phyloP scores from a whole-genome alignment of 1,139 yeast genomes.

The Candida smagusa region DNA sequence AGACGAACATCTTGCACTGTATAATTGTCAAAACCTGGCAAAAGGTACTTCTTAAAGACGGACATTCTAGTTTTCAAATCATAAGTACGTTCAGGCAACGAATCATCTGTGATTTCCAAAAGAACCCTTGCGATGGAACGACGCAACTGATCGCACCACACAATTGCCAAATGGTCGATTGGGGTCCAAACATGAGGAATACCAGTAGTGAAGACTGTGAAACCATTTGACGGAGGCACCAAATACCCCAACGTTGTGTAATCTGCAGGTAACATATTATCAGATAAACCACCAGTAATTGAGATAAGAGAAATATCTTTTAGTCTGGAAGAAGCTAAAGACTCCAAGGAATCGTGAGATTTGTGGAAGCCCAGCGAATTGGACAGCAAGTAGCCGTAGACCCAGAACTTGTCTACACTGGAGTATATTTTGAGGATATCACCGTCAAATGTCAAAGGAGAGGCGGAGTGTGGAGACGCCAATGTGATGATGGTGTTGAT shows the following conservation, averaged over 20 bases:
- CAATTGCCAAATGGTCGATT: conserved; percentile 91
- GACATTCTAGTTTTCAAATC: conserved; percentile 55
- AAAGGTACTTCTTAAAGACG: conserved; percentile 46
- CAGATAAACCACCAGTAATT: conserved; percentile 87
- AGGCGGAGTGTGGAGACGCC: conserved; percentile 89
- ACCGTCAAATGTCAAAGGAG: conserved; percentile 95
- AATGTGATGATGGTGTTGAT: conserved; percentile 83
- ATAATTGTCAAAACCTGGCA: conserved; percentile 58
- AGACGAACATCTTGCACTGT: conserved; percentile 7
- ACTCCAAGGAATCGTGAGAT: conserved; percentile 14
- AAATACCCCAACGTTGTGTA: conserved; percentile 75
- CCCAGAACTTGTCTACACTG: conserved; percentile 79
- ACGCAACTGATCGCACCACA: conserved; percentile 93
- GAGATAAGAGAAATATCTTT: conserved; percentile 60
- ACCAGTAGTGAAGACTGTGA: conserved; percentile 80
- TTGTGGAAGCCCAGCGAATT: conserved; percentile 1
- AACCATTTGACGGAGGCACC: conserved; percentile 73
- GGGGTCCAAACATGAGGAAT: conserved; percentile 94
- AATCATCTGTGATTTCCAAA: conserved; percentile 54
- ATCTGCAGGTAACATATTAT: conserved; percentile 87
- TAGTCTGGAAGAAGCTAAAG: conserved; percentile 39
- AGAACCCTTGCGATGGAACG: conserved; percentile 57
- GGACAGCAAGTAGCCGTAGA: conserved; percentile 42
- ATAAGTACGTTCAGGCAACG: conserved; percentile 43
- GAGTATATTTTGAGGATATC: conserved; percentile 75